These are phyloP conservation scores for Phytophthora ohioensis DNA, from an alignment of 352 stramenopile species.

Conservation along the genomic window DNA sequence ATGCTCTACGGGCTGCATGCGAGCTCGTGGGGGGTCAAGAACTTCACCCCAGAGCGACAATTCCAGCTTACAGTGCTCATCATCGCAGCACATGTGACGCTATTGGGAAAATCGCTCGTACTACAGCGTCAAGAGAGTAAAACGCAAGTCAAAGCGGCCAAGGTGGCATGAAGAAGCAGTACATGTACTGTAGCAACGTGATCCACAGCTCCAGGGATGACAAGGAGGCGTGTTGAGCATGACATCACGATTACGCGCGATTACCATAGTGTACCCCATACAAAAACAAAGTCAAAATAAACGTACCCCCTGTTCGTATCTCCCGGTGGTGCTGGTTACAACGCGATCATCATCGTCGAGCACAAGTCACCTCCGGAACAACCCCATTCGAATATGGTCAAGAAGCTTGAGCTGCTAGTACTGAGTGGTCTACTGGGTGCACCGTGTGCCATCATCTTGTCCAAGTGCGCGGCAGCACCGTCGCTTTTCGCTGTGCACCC, in stretches of 20 bases:
- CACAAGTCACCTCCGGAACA: background rate
- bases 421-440: slow-evolving; percentile 59
- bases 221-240: background rate
- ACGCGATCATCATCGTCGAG: slow-evolving; percentile 17
- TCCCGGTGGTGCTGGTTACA: slow-evolving; percentile 27
- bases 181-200: background rate
- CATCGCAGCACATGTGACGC: slow-evolving; percentile 54
- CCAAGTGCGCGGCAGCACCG: slow-evolving; percentile 37
- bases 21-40: slow-evolving; percentile 46
- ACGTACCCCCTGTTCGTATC: background rate
- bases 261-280: slow-evolving; percentile 17
- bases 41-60: slow-evolving; percentile 47
- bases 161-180: slow-evolving; percentile 18
- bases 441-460: slow-evolving; percentile 58
- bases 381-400: slow-evolving; percentile 42
- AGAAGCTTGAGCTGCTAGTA: slow-evolving; percentile 67
- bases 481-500: slow-evolving; percentile 72
- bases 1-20: slow-evolving; percentile 62
- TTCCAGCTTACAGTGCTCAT: slow-evolving; percentile 61
- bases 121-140: slow-evolving; percentile 25
- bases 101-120: slow-evolving; percentile 50
- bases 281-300: slow-evolving; percentile 17
- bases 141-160: slow-evolving; percentile 18
- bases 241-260: slow-evolving; percentile 13
- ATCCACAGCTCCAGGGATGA: too few species aligned